phyloP scores from a whole-genome alignment of 805 yeast genomes.

The Barnettozyma californica region DNA sequence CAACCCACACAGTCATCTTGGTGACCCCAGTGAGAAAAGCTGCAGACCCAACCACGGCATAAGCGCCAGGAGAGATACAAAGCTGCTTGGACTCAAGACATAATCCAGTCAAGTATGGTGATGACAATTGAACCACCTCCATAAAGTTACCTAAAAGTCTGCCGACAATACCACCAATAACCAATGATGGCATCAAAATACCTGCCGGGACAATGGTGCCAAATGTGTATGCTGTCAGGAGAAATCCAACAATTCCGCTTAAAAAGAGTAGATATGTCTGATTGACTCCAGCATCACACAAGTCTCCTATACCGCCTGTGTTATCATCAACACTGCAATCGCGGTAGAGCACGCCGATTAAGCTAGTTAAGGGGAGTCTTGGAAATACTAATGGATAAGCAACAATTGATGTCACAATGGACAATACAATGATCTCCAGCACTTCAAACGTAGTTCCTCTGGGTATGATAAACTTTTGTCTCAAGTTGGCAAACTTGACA shows the following conservation, averaged over 20 bases:
- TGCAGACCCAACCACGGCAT: constrained; percentile 86
- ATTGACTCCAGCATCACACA: constrained; percentile 18
- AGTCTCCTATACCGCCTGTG: constrained; percentile 18
- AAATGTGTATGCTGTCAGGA: constrained; percentile 62
- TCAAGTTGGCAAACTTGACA: constrained; percentile 33
- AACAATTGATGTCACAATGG: constrained; percentile 46
- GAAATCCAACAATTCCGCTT: constrained; percentile 41
- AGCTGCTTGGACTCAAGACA: constrained; percentile 39
- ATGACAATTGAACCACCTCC: constrained; percentile 39
- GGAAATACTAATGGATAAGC: constrained; percentile 53
- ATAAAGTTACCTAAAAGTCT: constrained; percentile 49
- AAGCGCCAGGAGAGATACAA: constrained; percentile 80
- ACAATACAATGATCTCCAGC: constrained; percentile 44
- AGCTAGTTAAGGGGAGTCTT: constrained; percentile 48
- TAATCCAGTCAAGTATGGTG: constrained; percentile 31
- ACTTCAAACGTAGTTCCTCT: constrained; percentile 29
- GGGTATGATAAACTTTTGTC: constrained; percentile 22
- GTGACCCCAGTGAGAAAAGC: constrained; percentile 78
- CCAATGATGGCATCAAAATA: constrained; percentile 55
- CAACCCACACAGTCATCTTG: constrained; percentile 72
- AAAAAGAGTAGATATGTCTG: constrained; percentile 11
- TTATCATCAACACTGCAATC: constrained; percentile 43
- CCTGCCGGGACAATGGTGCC: constrained; percentile 71
- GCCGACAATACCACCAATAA: constrained; percentile 57
- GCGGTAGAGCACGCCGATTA: constrained; percentile 58